A percentile compares a stretch with the other conserved stretches of the same genome.
These are phyloP conservation scores for Zygoascus biomembranicola DNA, from an alignment of 805 yeast genomes.

Conservation along the genomic window DNA sequence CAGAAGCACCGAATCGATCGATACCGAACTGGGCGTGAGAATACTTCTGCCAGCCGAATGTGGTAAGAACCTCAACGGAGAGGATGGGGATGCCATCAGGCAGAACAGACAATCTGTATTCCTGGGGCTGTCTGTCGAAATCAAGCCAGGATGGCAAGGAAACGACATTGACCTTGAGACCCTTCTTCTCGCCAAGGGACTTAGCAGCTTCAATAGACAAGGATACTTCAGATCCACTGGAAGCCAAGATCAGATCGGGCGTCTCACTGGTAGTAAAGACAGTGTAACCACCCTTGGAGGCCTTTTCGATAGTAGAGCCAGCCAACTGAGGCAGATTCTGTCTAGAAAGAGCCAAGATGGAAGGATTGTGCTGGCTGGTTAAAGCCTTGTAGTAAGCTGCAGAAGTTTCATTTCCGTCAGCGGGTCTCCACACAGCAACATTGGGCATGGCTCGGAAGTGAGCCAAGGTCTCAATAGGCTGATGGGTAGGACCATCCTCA, in stretches of 20 bases:
- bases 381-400: conserved; percentile 54
- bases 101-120: conserved; percentile 75
- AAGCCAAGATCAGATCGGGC: conserved; percentile 67
- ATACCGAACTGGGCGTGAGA: conserved; percentile 95
- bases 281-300: conserved; percentile 91
- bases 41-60: conserved; percentile 90
- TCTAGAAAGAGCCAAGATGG: conserved; percentile 66
- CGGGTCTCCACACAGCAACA: conserved; percentile 42
- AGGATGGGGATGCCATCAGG: conserved; percentile 92
- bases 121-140: conserved; percentile 74
- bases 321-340: conserved; percentile 84
- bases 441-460: conserved; percentile 47
- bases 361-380: conserved; percentile 52
- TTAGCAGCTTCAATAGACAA: conserved; percentile 77
- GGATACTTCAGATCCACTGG: conserved; percentile 93
- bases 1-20: conserved; percentile 95
- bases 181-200: conserved; percentile 49
- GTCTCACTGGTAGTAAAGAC: conserved; percentile 42
- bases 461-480: conserved; percentile 45
- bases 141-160: conserved; percentile 90
- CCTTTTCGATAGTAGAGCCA: conserved; percentile 87
- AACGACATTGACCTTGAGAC: conserved; percentile 72
- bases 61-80: conserved; percentile 88
- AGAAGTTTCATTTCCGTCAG: conserved; percentile 45
- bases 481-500: conserved; percentile 54